Evolutionary conservation across 768 basidiomycete species (phyloP).

Genomic region (Hypholoma sublateritium): DNA sequence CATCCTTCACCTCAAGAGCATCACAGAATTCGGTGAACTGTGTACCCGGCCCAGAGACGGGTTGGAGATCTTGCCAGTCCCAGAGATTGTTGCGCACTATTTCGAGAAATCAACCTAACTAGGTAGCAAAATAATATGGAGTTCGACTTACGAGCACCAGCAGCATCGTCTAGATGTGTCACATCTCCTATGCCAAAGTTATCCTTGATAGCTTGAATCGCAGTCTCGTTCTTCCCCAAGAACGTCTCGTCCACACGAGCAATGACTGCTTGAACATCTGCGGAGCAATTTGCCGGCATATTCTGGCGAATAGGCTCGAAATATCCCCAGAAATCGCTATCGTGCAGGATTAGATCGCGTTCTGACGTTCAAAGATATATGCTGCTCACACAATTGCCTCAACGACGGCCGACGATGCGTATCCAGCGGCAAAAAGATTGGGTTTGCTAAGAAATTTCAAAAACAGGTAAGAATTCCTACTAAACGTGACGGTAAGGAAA

Average conservation of each 20-base stretch:
- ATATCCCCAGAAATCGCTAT: constrained; percentile 63
- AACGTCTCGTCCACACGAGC: constrained; percentile 59
- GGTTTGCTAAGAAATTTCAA: constrained; percentile 42
- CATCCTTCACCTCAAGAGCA: constrained; percentile 61
- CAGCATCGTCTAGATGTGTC: constrained; percentile 62
- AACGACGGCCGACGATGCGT: constrained; percentile 64
- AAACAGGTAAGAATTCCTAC: neutral
- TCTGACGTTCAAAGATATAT: neutral
- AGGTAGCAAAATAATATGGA: no score
- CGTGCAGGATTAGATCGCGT: neutral
- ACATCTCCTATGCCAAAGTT: constrained; percentile 55
- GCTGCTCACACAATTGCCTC: constrained; percentile 48
- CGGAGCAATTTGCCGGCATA: constrained; percentile 73
- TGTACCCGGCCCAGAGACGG: constrained; percentile 39
- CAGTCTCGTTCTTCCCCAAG: constrained; percentile 35
- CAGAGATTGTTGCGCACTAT: constrained; percentile 54
- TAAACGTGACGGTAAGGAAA: neutral
- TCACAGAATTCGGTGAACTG: constrained; percentile 63
- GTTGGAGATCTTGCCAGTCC: constrained; percentile 67
- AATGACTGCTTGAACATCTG: constrained; percentile 64
- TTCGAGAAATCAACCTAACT: neutral
- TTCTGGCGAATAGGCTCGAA: constrained; percentile 66
- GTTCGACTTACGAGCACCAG: constrained; percentile 46
- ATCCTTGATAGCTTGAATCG: constrained; percentile 53
- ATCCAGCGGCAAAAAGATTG: constrained; percentile 57